These are phyloP conservation scores for Wickerhamomyces subpelliculosus DNA, from an alignment of 805 yeast genomes.

Conservation along the genomic window DNA sequence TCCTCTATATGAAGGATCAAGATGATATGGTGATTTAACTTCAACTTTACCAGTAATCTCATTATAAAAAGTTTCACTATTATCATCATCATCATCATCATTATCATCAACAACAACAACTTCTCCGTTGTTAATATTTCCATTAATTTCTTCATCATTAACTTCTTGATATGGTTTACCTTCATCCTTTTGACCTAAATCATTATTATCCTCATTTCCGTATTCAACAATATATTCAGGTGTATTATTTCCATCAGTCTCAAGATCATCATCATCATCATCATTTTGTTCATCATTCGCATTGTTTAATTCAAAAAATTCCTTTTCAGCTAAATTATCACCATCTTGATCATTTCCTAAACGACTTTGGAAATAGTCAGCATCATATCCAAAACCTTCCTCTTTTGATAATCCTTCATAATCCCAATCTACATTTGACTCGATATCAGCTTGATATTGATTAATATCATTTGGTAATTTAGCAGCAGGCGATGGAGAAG, in stretches of 20 bases:
- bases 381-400: conserved; percentile 5
- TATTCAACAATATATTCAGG: no score
- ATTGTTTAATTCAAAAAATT: no score
- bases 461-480: no score
- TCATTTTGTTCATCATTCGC: no score
- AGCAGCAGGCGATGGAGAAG: no score
- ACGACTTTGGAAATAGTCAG: conserved; percentile 6
- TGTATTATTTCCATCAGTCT: neutral
- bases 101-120: neutral
- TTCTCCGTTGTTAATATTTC: neutral
- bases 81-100: neutral
- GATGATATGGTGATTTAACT: conserved; percentile 9
- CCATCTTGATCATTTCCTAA: neutral
- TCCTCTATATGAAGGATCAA: conserved; percentile 4
- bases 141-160: no score
- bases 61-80: neutral
- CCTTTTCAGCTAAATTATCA: no score
- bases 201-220: neutral
- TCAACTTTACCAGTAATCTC: neutral
- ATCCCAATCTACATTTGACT: neutral
- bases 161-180: no score
- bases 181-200: no score
- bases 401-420: neutral
- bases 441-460: neutral
- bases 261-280: neutral